Conservation (phyloP, 1,139 yeast species). For the Geotrichum macrosporum region DNA sequence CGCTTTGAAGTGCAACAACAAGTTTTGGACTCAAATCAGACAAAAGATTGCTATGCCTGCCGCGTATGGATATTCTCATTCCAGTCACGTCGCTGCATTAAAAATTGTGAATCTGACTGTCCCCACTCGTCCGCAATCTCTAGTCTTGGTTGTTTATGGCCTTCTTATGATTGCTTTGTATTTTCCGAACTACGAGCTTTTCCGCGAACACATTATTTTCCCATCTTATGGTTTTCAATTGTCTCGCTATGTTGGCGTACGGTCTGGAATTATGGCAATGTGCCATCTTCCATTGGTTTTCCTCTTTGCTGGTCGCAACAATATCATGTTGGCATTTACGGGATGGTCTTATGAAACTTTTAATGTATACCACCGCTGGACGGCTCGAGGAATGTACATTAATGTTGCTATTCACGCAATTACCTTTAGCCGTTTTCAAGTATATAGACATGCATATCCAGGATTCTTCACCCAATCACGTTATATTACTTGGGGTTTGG, state of each 20-base stretch:
- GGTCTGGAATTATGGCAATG: constrained; percentile 52
- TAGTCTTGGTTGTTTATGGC: constrained; percentile 46
- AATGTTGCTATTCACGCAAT: constrained; percentile 41
- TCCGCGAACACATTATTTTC: constrained; percentile 40
- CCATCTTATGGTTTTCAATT: constrained; percentile 39
- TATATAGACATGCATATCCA: neutral
- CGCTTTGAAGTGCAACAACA: constrained; percentile 3
- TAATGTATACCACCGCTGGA: constrained; percentile 62
- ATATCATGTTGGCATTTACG: constrained; percentile 56
- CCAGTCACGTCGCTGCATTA: neutral
- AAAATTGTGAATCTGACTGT: constrained; percentile 25
- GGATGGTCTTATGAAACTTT: constrained; percentile 65
- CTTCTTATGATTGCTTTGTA: constrained; percentile 42
- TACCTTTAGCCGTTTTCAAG: constrained; percentile 21
- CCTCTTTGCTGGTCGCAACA: constrained; percentile 64
- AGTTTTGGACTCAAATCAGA: neutral
- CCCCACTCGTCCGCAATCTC: constrained; percentile 60
- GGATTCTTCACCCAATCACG: neutral
- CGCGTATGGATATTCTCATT: constrained; percentile 7
- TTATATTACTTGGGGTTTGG: constrained; percentile 43
- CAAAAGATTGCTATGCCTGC: constrained; percentile 4
- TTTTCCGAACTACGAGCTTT: constrained; percentile 42
- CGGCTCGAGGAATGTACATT: constrained; percentile 50
- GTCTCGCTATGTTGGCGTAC: constrained; percentile 53
- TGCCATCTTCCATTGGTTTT: constrained; percentile 50